Evolutionary conservation across 2,329 filamentous ascomycete genomes (phyloP), one percentile per base, ranked within the genome.

Genomic region (Xylariaceae sp.): DNA sequence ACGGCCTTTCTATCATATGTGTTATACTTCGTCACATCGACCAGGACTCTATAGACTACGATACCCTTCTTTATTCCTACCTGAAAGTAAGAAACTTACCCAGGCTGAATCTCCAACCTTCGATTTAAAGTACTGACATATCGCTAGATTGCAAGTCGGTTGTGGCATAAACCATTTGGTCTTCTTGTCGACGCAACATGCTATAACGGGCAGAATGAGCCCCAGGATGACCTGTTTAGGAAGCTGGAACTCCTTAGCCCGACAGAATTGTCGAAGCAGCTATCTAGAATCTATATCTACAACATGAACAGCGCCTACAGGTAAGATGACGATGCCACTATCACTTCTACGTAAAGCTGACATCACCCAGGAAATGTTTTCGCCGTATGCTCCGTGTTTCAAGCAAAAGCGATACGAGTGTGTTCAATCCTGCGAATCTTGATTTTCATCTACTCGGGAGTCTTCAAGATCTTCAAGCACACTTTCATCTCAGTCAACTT

Each of bases 231-330:
- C 15, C 63, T 85, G 2, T 81, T 85, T 53, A 76, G 76, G 39
- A 82, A 76, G 52, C 64, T 84, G 8, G 80, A 85, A 53, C 63
- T 76, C 9, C 68, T 86, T 3, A 80, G 78, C 3, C 81, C 82
- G 0, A 69, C 71, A 0, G 82, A 86, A 51, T 60, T 85, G 34
- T 71, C 74, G 2, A 71, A 69, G 38, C 77, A 81, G 44, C 64
- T 85, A 3, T 69, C 74, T 1, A 71, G 80, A 29, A 71, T 84
- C 31, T 86, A 85, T 49, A 71, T 86, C 13, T 85, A 86, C 62
- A 86, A 86, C 55, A 85, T 85, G 81, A 86, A 86, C 53, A 84
- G 78, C 54, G 75, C 79, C 9, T 85, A 83, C 59, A 74, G 77
- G 74, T 77, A 63, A 47, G 66, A 41, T 26, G 6, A 13, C 16